Evolutionary conservation across 495 filamentous ascomycete genomes (phyloP).

Genomic region (Gamarada debralockiae): DNA sequence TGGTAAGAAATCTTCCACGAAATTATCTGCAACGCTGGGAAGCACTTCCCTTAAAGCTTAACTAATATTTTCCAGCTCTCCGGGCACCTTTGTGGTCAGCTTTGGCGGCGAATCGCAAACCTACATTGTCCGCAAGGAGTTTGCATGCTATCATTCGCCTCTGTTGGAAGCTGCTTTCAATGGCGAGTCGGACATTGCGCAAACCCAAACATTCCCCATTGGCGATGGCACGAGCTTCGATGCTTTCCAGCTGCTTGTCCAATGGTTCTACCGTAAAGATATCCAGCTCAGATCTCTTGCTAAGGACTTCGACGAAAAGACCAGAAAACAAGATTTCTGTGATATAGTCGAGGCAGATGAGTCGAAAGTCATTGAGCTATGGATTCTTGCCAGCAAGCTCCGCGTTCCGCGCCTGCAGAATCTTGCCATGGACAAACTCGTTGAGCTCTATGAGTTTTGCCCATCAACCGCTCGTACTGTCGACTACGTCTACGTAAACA

Average conservation of each 20-base stretch:
- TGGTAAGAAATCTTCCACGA: too few species aligned
- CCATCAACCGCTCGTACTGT: too few species aligned
- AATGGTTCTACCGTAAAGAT: too few species aligned
- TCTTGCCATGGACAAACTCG: not conserved
- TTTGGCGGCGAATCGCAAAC: too few species aligned
- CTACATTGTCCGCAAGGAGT: constrained; percentile 7
- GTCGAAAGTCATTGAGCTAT: not conserved
- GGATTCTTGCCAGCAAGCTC: constrained; percentile 8
- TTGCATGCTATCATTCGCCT: constrained; percentile 5
- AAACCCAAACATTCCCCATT: constrained; percentile 4
- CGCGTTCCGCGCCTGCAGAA: constrained; percentile 9
- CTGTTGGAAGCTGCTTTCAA: constrained; percentile 6
- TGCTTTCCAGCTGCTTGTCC: not conserved
- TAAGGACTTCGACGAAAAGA: not conserved
- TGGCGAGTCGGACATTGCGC: constrained; percentile 1
- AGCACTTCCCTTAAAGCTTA: too few species aligned
- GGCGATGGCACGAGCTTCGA: not conserved
- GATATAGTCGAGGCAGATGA: not conserved
- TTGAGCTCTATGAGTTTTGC: too few species aligned
- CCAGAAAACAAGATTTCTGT: too few species aligned
- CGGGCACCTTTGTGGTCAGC: too few species aligned
- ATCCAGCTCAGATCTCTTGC: too few species aligned
- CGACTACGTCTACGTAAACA: not conserved
- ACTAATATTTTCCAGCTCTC: too few species aligned
- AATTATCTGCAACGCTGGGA: too few species aligned